Percentiles rank a stretch among this genome's conserved stretches.
Evolutionary conservation across 805 yeast genomes (phyloP).

Genomic region (Myxozyma vanderwaltii): DNA sequence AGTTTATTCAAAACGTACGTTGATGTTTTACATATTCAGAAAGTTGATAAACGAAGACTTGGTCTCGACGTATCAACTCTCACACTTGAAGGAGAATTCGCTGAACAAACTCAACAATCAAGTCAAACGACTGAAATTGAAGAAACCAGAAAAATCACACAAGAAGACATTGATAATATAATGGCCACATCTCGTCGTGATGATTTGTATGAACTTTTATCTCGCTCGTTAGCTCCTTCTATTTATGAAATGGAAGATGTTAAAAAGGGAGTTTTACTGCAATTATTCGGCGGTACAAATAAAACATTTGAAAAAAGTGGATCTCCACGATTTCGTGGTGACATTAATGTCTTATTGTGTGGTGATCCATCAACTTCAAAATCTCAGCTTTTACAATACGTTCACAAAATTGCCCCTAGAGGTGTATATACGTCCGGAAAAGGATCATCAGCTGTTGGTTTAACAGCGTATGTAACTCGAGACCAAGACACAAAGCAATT

Average conservation of each 20-base stretch:
- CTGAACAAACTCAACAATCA: conserved; percentile 46
- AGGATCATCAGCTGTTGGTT: conserved; percentile 98
- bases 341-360: conserved; percentile 83
- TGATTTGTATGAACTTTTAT: conserved; percentile 81
- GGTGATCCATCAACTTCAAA: conserved; percentile 99
- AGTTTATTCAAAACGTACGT: conserved; percentile 86
- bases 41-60: conserved; percentile 76
- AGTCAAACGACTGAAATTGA: conserved; percentile 59
- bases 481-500: conserved; percentile 92
- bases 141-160: conserved; percentile 68
- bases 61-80: conserved; percentile 76
- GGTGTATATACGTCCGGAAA: conserved; percentile 98
- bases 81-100: conserved; percentile 53
- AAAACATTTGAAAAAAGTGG: conserved; percentile 89
- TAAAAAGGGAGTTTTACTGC: conserved; percentile 89
- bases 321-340: conserved; percentile 82
- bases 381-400: conserved; percentile 91
- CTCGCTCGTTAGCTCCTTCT: conserved; percentile 95
- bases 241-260: conserved; percentile 96
- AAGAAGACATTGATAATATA: conserved; percentile 69
- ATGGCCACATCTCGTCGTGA: conserved; percentile 61
- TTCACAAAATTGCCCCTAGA: conserved; percentile 96
- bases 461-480: conserved; percentile 94
- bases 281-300: conserved; percentile 93
- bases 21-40: conserved; percentile 91